Conservation (phyloP, 2,329 filamentous ascomycete genomes). For the Cytospora leucostoma region DNA sequence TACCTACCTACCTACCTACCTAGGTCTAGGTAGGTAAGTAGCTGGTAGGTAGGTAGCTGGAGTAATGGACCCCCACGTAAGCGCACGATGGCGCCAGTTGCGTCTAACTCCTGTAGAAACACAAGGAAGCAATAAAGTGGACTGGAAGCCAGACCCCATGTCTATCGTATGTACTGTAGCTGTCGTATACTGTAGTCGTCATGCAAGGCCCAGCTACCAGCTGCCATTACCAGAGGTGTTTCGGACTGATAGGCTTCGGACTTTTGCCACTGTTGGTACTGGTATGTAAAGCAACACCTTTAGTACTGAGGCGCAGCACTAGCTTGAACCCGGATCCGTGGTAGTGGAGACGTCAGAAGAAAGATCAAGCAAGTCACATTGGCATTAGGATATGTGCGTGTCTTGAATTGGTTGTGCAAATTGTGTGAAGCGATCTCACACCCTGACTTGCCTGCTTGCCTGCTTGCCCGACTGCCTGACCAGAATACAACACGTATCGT, state of each 20-base stretch:
- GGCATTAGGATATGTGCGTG: too few species aligned
- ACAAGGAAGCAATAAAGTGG: neutral
- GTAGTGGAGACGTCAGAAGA: neutral
- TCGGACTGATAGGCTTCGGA: neutral
- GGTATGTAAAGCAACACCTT: conserved; percentile 3
- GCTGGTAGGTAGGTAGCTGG: too few species aligned
- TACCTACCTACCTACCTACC: too few species aligned
- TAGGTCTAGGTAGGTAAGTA: too few species aligned
- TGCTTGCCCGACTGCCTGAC: too few species aligned
- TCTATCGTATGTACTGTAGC: too few species aligned
- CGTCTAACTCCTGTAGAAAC: neutral
- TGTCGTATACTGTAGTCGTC: too few species aligned
- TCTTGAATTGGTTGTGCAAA: neutral
- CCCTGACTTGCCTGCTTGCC: neutral
- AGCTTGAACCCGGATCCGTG: conserved; percentile 1
- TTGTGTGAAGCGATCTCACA: neutral
- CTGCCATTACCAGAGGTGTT: neutral
- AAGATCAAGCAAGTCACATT: neutral
- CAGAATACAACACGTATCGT: too few species aligned
- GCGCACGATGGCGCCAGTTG: neutral
- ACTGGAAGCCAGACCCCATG: neutral
- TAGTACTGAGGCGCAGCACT: conserved; percentile 13
- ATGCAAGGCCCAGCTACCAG: too few species aligned
- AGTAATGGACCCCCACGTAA: too few species aligned
- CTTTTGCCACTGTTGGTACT: conserved; percentile 5